Percentiles rank a stretch among this genome's conserved stretches.
These are phyloP conservation scores for Trypanosoma theileri DNA, from an alignment of 208 protist genomes.

Conservation along the genomic window DNA sequence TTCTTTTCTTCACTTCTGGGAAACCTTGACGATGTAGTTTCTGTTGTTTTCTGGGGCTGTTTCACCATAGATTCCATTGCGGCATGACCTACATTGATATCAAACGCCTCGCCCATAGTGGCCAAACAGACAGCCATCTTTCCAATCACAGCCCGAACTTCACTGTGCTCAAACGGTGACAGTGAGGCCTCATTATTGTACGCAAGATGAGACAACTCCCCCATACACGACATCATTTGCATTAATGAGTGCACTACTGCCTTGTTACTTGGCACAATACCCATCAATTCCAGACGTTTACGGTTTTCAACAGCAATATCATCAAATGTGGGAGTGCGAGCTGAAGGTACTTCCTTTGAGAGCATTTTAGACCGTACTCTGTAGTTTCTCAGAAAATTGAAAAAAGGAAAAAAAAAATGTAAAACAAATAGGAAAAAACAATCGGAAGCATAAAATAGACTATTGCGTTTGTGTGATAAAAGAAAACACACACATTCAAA, in stretches of 20 bases:
- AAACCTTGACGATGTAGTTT: not conserved
- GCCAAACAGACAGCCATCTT: constrained; percentile 58
- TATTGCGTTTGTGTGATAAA: not conserved
- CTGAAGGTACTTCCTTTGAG: constrained; percentile 8
- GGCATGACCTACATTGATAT: constrained; percentile 49
- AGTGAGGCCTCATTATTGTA: constrained; percentile 44
- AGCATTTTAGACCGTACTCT: constrained; percentile 7
- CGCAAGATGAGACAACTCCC: constrained; percentile 62
- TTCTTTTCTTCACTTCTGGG: constrained; percentile 6
- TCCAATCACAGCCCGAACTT: constrained; percentile 57
- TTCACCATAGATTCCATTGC: constrained; percentile 40
- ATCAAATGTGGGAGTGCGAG: constrained; percentile 35
- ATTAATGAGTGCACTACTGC: constrained; percentile 54
- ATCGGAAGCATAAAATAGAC: not conserved
- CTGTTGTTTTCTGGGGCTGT: constrained; percentile 37
- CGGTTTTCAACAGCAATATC: constrained; percentile 56
- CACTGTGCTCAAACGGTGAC: constrained; percentile 69
- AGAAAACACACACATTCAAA: constrained; percentile 11
- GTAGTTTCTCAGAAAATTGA: not conserved
- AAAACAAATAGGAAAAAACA: not conserved
- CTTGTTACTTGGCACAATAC: constrained; percentile 30
- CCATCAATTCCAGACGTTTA: constrained; percentile 36
- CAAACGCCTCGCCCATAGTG: constrained; percentile 58
- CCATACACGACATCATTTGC: constrained; percentile 78
- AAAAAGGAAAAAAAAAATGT: not conserved